Evolutionary conservation across 2,329 filamentous ascomycete species (phyloP).

Genomic region (Scytalidium lignicola): DNA sequence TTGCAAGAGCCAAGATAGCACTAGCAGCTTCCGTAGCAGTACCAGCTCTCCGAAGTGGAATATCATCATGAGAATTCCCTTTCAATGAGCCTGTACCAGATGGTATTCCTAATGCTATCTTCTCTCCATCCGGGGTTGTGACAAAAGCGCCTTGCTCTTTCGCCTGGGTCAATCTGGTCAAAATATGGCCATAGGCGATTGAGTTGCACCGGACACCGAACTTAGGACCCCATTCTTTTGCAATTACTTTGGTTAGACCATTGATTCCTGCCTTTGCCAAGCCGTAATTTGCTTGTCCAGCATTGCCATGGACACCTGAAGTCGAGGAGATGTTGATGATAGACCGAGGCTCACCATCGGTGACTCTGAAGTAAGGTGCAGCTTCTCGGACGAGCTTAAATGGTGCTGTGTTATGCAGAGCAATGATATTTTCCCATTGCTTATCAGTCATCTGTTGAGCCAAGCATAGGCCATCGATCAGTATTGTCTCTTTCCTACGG

Average conservation of each 20-base stretch:
- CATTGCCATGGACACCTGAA: slow-evolving; percentile 78
- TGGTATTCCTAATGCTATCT: slow-evolving; percentile 71
- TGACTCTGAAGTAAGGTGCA: slow-evolving; percentile 82
- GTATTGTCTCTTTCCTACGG: slow-evolving; percentile 5
- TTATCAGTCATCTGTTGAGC: slow-evolving; percentile 66
- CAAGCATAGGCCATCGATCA: slow-evolving; percentile 7
- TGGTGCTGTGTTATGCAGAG: slow-evolving; percentile 77
- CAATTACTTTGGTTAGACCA: slow-evolving; percentile 82
- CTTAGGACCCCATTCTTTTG: slow-evolving; percentile 82
- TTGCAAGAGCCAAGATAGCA: slow-evolving; percentile 71
- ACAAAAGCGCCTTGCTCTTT: slow-evolving; percentile 83
- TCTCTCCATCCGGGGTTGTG: slow-evolving; percentile 68
- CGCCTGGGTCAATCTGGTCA: slow-evolving; percentile 73
- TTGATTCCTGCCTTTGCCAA: slow-evolving; percentile 79
- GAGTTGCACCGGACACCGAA: slow-evolving; percentile 83
- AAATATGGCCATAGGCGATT: slow-evolving; percentile 77
- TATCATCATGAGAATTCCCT: slow-evolving; percentile 55
- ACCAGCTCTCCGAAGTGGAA: slow-evolving; percentile 72
- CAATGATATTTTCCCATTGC: slow-evolving; percentile 86
- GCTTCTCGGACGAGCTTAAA: slow-evolving; percentile 79
- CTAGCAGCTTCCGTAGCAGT: slow-evolving; percentile 76
- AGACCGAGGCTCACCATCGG: slow-evolving; percentile 71
- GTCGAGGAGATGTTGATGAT: slow-evolving; percentile 84
- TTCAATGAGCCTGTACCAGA: slow-evolving; percentile 44
- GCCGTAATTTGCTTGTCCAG: slow-evolving; percentile 86